Evolutionary conservation across 352 stramenopile species (phyloP), one percentile per base, ranked within the genome.

Genomic region (Globisporangium yorkense): DNA sequence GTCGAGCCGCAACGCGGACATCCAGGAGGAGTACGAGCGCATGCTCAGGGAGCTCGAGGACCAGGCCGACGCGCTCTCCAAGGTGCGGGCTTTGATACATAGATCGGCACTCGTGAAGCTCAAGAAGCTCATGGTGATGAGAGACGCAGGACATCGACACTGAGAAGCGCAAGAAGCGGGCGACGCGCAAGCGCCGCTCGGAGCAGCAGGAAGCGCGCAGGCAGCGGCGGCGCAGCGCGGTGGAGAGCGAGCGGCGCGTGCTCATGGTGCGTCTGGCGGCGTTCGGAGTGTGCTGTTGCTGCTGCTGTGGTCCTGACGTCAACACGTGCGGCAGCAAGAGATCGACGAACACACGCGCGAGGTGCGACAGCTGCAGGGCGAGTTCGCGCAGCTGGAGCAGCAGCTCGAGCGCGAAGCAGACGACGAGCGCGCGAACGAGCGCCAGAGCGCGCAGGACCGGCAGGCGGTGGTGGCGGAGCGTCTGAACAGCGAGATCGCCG

Each of bases 1-100:
- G 15, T 82, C 77, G 44, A 91, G 69, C 33, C 71, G 80, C 56
- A 91, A 91, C 50, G 82, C 66, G 5, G 78, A 87, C 57, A 79
- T 91, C 24, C 81, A 90, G 65, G 78, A 89, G 35, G 76, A 88
- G 56, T 91, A 88, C 50, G 72, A 77, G 47, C 78, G 78, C 15
- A 87, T 91, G 76, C 68, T 89, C 9, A 80, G 80, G 54, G 77
- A 89, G 46, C 61, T 89, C 39, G 81, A 91, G 18, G 80, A 90
- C 54, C 77, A 88, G 55, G 70, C 67, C 1, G 76, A 75, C 43
- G 59, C 57, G 35, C 66, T 90, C 27, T 51, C 62, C 33, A 57
- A 66, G 45, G 65, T 61, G 54, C 6, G 46, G 3, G 59, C 24
- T 4, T 13, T 8, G 9, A 15, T 20, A 4, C 16, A 9, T 12